Base-by-base conservation (phyloP, 192 early-diverging fungal genomes). In the Radiomyces spectabilis region DNA sequence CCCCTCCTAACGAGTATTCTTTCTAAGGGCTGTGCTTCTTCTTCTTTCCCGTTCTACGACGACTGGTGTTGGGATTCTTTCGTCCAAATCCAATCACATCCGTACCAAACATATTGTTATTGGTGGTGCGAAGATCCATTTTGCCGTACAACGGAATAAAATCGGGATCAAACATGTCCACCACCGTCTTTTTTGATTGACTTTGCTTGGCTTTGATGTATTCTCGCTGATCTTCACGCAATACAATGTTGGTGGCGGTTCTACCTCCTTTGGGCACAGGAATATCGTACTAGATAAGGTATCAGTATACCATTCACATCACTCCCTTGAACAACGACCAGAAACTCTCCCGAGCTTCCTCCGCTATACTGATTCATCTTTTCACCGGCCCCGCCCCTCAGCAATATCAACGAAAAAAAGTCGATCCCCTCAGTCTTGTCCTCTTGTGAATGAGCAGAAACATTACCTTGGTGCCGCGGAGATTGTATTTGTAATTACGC, bases 201-300 rank as follows among this genome's bases (percentile, higher is more conserved):
- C 47, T 57, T 46, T 74, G 68, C 27, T 78, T 55, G 1, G 84
- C 88, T 44, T 80, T 67, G 25, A 81, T 53, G 60, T 85, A 96
- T 60, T 95, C 93, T 30, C 82, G 81, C 56, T 98, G 92, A 64
- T 97, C 94, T 61, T 93, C 93, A 38, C 92, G 83, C 25, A 94
- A 75, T 29, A 92, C 84, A 44, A 97, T 69, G 43, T 95, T 77
- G 12, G 76, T 79, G 47, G 72, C 77, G 30, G 84, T 76, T 34
- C 80, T 76, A 27, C 95, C 94, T 24, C 89, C 87, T 56, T 87
- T 84, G 5, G 91, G 83, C 12, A 74, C 66, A 0, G 94, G 94
- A 43, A 98, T 86, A 43, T 87, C 80, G 58, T 82, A 98, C 76
- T 84, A 61, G 1, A 13, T 13, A 27, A n/a, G 22, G 10, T 27